These are phyloP conservation scores for Lachnellula hyalina DNA, from an alignment of 2,329 filamentous ascomycete species.

Conservation along the genomic window DNA sequence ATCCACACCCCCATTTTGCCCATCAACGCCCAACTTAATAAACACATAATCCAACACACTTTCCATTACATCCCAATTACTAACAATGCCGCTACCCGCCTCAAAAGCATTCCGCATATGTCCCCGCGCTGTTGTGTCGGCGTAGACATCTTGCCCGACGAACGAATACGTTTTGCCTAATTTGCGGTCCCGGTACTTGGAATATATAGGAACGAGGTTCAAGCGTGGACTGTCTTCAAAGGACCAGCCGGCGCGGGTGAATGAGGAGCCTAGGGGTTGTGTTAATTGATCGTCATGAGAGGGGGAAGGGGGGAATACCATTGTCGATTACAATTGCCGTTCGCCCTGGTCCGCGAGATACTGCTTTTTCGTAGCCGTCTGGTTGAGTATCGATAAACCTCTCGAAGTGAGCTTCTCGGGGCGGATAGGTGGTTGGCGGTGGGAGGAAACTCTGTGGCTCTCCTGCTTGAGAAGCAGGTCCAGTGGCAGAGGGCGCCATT, in stretches of 20 bases:
- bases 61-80: slow-evolving; percentile 98
- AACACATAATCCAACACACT: slow-evolving; percentile 92
- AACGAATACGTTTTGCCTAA: slow-evolving; percentile 88
- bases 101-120: slow-evolving; percentile 92
- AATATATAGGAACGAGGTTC: slow-evolving; percentile 80
- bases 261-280: slow-evolving; percentile 64
- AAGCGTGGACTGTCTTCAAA: slow-evolving; percentile 81
- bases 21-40: slow-evolving; percentile 84
- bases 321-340: slow-evolving; percentile 96
- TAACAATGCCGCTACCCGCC: slow-evolving; percentile 81
- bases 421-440: slow-evolving; percentile 52
- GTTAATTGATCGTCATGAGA: slow-evolving; percentile 9
- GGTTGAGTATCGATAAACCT: slow-evolving; percentile 47
- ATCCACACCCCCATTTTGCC: slow-evolving; percentile 67
- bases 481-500: slow-evolving; percentile 32
- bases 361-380: slow-evolving; percentile 62
- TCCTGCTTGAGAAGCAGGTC: slow-evolving; percentile 30
- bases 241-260: slow-evolving; percentile 91
- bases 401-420: slow-evolving; percentile 58
- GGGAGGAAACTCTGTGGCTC: slow-evolving; percentile 43
- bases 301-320: slow-evolving; percentile 52
- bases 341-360: slow-evolving; percentile 45
- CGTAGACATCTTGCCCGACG: slow-evolving; percentile 86
- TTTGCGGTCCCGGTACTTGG: slow-evolving; percentile 93
- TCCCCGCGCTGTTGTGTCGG: slow-evolving; percentile 85